Evolutionary conservation across 1,139 yeast species (phyloP).

Genomic region (Wickerhamomyces sp.): DNA sequence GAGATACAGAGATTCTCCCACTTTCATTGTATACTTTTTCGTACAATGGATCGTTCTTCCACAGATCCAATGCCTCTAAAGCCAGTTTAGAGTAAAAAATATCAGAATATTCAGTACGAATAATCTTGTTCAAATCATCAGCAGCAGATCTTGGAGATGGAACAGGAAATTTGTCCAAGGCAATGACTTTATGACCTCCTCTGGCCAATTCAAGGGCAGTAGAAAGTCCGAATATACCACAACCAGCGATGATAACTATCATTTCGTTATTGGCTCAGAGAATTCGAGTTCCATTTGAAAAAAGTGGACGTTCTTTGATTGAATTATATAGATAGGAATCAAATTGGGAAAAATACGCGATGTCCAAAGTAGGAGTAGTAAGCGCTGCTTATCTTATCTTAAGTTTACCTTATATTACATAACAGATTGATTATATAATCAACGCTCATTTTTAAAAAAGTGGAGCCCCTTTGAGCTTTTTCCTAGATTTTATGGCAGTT

Average conservation of each 20-base stretch:
- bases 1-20: constrained; percentile 28
- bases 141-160: constrained; percentile 50
- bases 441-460: no score
- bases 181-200: constrained; percentile 27
- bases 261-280: background rate
- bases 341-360: no score
- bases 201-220: constrained; percentile 35
- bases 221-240: constrained; percentile 45
- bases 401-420: no score
- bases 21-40: constrained; percentile 31
- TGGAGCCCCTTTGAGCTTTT: no score
- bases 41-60: constrained; percentile 35
- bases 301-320: no score
- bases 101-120: constrained; percentile 39
- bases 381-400: no score
- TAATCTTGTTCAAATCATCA: constrained; percentile 42
- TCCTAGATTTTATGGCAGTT: no score
- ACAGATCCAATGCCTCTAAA: constrained; percentile 35
- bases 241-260: constrained; percentile 25
- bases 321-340: no score
- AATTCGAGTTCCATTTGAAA: no score
- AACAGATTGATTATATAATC: no score
- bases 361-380: no score
- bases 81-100: constrained; percentile 33
- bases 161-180: constrained; percentile 35